Evolutionary conservation across 768 basidiomycete genomes (phyloP).

Genomic region (Rhodotorula sphaerocarpa): DNA sequence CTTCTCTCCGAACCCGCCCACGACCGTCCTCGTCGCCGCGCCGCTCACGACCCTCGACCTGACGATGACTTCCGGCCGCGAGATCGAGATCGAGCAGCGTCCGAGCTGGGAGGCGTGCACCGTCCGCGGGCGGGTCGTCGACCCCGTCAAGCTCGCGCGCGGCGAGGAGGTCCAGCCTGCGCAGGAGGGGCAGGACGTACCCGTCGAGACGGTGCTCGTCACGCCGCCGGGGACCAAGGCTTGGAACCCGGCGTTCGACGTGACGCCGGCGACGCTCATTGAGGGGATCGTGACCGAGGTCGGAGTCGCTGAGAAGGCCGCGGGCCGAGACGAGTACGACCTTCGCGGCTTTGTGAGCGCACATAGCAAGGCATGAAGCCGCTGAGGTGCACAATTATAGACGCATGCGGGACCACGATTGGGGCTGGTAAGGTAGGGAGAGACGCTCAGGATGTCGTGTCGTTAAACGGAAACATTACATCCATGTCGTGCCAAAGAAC

Average conservation of each 20-base stretch:
- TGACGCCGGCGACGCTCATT: conserved; percentile 86
- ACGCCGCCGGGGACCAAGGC: conserved; percentile 39
- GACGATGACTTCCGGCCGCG: conserved; percentile 48
- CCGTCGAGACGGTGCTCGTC: conserved; percentile 48
- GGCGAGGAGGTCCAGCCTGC: conserved; percentile 44
- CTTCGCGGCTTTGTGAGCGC: conserved; percentile 52
- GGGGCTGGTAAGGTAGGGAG: too few species aligned
- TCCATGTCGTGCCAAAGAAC: too few species aligned
- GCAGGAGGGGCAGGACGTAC: conserved; percentile 53
- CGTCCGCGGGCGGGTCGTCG: conserved; percentile 71
- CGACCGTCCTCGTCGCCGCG: conserved; percentile 88
- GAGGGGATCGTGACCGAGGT: conserved; percentile 93
- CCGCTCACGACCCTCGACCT: conserved; percentile 89
- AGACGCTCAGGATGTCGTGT: too few species aligned
- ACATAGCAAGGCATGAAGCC: not conserved
- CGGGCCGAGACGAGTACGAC: conserved; percentile 57
- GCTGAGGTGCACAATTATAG: too few species aligned
- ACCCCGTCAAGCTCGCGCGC: conserved; percentile 50
- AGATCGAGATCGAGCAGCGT: conserved; percentile 88
- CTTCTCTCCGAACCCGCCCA: conserved; percentile 46
- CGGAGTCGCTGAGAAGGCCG: conserved; percentile 69
- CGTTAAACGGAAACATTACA: too few species aligned
- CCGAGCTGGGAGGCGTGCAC: conserved; percentile 79
- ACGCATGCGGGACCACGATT: too few species aligned
- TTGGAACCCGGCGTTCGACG: conserved; percentile 94